Percentiles rank a stretch among this genome's conserved stretches.
phyloP scores from a whole-genome alignment of 2,329 filamentous ascomycete species.

The Fusarium beomiforme region DNA sequence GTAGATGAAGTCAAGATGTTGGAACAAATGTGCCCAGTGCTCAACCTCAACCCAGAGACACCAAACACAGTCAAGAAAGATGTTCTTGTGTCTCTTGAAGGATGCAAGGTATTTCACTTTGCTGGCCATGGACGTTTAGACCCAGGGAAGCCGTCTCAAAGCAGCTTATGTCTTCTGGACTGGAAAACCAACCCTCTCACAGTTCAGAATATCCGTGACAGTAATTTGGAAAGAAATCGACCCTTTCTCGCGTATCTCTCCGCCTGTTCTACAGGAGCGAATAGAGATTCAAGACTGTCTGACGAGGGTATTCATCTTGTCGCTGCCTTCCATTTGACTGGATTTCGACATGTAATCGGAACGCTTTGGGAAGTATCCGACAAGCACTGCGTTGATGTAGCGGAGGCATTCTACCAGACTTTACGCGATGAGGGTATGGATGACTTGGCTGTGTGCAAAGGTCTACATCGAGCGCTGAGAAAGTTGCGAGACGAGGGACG shows the following conservation, averaged over 20 bases:
- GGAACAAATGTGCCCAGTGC: neutral
- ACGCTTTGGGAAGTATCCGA: neutral
- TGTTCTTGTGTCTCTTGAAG: fast-evolving
- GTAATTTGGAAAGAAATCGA: neutral
- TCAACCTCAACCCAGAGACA: fast-evolving
- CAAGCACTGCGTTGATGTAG: neutral
- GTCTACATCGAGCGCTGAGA: neutral
- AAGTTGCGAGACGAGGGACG: neutral
- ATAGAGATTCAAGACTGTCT: neutral
- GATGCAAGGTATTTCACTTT: neutral
- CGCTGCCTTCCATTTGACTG: neutral
- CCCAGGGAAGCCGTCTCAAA: fast-evolving
- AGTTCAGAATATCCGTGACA: neutral
- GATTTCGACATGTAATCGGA: neutral
- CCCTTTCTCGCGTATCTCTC: neutral
- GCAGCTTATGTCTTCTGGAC: neutral
- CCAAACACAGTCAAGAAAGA: fast-evolving
- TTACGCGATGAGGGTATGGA: neutral
- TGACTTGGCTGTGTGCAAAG: neutral
- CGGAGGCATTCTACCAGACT: neutral
- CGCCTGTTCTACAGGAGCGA: neutral
- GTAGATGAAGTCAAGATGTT: neutral
- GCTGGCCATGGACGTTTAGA: neutral
- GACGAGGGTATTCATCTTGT: neutral
- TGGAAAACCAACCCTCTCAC: neutral